Evolutionary conservation across 495 filamentous ascomycete genomes (phyloP), one percentile per base, ranked within the genome.

Genomic region (Aspergillus hancockii): DNA sequence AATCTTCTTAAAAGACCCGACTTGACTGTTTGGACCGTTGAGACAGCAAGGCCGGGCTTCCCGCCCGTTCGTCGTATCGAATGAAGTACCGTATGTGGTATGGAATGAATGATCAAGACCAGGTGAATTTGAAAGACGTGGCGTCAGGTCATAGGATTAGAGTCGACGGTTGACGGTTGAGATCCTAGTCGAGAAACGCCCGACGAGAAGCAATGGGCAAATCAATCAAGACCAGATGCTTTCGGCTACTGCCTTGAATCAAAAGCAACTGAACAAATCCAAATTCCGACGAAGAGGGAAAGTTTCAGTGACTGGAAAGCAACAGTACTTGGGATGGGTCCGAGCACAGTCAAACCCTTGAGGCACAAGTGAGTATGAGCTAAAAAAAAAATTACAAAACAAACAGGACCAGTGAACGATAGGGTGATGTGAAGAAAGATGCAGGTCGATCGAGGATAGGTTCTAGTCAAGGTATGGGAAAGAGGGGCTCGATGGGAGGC

Each of bases 61-160:
- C 63, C 67, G 65, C 67, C 69, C 67, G 67, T 62, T 68, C 43
- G 61, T 55, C 51, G 58, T 55, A 52, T 62, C 67, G 55, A 63
- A 23, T 62, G 31, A 23, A 22, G 12, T 18, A 18, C 28, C 16
- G 36, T 43, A 32, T 19, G 13, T 18, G 32, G n/a, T 14, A 16
- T 16, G 6, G 36, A 32, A 51, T 50, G 46, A 36, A 50, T 25
- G 19, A 41, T 22, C 13, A 28, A 50, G 47, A 21, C 6, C 19
- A 4, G 18, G 49, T 51, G 25, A 14, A 14, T 14, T 9, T 18
- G 38, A 41, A 18, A 41, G 38, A 41, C n/a, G 13, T 41, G 38
- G 16, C 13, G 38, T 28, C 3, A 28, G 7, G 7, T 28, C 3
- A 28, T 3, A 28, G 25, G 25, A 7, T 41, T 41, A 41, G n/a